Conservation (phyloP, 768 basidiomycete species). For the Tricholoma sp. region DNA sequence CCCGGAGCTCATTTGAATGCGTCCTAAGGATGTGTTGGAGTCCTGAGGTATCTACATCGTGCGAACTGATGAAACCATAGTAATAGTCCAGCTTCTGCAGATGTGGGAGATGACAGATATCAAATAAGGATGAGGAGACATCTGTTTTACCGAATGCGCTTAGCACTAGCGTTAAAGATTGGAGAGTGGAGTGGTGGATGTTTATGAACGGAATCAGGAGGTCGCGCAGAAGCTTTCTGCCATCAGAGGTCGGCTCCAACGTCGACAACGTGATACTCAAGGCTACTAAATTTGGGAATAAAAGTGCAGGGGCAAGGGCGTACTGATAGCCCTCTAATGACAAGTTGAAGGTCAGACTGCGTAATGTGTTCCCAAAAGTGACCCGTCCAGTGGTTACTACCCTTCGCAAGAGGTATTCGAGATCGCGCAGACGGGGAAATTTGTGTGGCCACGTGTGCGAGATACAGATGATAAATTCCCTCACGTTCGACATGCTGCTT, state of each 20-base stretch:
- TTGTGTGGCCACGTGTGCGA: not conserved
- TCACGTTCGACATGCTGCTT: not conserved
- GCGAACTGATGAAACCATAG: not conserved
- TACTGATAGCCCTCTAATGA: not conserved
- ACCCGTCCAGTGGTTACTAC: not conserved
- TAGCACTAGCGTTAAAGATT: not conserved
- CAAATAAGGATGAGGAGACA: not conserved
- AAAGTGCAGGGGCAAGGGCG: not conserved
- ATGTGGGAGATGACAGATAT: not conserved
- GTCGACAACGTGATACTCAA: not conserved
- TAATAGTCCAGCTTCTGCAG: not conserved
- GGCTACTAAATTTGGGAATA: not conserved
- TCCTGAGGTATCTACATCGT: not conserved
- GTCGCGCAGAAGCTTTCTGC: not conserved
- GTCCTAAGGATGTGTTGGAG: not conserved
- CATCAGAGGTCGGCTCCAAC: not conserved
- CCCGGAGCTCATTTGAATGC: not conserved
- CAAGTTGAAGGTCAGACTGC: not conserved
- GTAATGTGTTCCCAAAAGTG: not conserved
- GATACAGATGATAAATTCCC: not conserved
- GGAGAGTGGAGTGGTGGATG: not conserved
- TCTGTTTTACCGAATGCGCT: not conserved
- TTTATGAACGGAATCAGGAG: not conserved
- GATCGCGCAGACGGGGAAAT: not conserved
- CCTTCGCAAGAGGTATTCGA: not conserved